Base-by-base conservation (phyloP, 2,329 filamentous ascomycete genomes). In the Colletotrichum filicis region DNA sequence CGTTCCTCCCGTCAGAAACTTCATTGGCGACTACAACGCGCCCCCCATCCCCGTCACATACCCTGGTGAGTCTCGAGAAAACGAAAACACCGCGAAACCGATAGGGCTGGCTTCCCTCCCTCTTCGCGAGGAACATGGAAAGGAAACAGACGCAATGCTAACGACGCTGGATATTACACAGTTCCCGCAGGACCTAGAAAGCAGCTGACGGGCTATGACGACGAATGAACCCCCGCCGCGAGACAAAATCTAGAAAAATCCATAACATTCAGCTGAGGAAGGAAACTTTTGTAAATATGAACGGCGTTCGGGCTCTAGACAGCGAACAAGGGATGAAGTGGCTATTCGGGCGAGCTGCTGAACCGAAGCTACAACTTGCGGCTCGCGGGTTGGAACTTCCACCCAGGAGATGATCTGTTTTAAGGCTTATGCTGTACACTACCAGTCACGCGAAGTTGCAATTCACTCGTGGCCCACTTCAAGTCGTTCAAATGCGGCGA, bases 21-120 rank as follows among this genome's bases (percentile, higher is more conserved):
- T 86, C 75, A 83, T 97, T 70, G 95, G 95, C 78, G 95, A 98
- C 81, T 85, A 91, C 77, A 89, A 92, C 78, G 89, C 93, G 75
- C 86, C 90, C 75, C 90, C 87, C 70, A 92, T 98, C 76, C 97
- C 97, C 37, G 85, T 95, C 83, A 97, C 95, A 81, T 99, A 98
- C 87, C 97, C 97, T 74, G 90, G 96, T 98, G 90, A 82, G 94
- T 90, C 24, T 49, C 37, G 16, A 42, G 16, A 9, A 9, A 8
- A 49, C 19, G 8, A 49, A 49, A 49, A 42, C 16, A 42, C 37
- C 37, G 16, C 37, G 37, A 42, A 42, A 42, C 14, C 37, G 16
- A 42, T 19, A 42, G 6, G 16, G 37, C 37, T 16, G 8, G 30
- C 30, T 32, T 5, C 32, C 32, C 42, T 24, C 28, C 9, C n/a